These are phyloP conservation scores for Chaetoceros muelleri DNA, from an alignment of 108 stramenopile genomes.

Conservation along the genomic window DNA sequence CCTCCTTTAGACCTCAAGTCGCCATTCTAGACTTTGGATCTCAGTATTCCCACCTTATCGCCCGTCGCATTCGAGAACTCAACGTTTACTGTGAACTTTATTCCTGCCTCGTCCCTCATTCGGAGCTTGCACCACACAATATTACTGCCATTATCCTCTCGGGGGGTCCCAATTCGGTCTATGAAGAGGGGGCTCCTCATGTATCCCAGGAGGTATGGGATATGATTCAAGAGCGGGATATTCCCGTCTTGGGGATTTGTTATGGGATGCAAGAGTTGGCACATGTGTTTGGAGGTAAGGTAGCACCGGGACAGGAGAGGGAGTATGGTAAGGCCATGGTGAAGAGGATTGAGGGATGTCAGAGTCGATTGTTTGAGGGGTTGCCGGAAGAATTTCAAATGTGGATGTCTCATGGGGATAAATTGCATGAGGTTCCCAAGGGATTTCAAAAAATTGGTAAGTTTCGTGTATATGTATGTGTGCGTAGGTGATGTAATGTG, in stretches of 20 bases:
- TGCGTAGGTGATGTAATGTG: too few species aligned
- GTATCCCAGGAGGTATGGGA: constrained; percentile 88
- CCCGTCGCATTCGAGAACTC: constrained; percentile 92
- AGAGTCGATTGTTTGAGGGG: constrained; percentile 61
- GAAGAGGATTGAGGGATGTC: constrained; percentile 45
- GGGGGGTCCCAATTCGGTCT: constrained; percentile 91
- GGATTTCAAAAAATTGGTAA: constrained; percentile 84
- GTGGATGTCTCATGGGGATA: constrained; percentile 99
- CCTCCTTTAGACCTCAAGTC: constrained; percentile 63
- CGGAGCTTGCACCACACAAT: constrained; percentile 66
- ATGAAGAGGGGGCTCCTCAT: constrained; percentile 94
- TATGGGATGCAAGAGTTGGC: constrained; percentile 95
- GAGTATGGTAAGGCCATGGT: constrained; percentile 96
- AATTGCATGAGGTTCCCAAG: constrained; percentile 72
- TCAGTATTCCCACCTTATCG: constrained; percentile 98
- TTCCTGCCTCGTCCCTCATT: constrained; percentile 82
- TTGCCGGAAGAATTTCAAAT: constrained; percentile 78
- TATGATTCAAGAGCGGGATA: constrained; percentile 65
- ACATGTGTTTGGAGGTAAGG: constrained; percentile 84
- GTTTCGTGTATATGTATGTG: constrained; percentile 15
- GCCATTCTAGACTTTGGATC: constrained; percentile 98
- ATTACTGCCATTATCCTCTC: constrained; percentile 88
- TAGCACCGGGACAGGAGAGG: constrained; percentile 80
- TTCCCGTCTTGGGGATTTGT: constrained; percentile 96
- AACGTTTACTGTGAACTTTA: constrained; percentile 96